phyloP scores from a whole-genome alignment of 257 asterid genomes.

The Lavandula angustifolia region DNA sequence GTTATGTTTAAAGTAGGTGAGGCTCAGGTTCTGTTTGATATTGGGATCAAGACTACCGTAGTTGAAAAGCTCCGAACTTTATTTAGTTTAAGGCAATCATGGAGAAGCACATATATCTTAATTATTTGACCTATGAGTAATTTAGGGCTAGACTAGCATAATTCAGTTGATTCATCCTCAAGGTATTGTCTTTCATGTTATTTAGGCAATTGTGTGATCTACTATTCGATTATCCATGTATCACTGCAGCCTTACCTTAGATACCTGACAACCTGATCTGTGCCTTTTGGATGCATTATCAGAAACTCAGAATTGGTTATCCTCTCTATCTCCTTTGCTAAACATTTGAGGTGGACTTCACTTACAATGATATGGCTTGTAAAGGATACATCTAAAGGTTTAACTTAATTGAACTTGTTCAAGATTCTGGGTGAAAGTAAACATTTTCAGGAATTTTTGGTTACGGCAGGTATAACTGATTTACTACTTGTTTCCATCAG shows the following conservation, averaged over 20 bases:
- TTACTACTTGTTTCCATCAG: slow-evolving; percentile 3
- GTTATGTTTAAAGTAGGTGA: slow-evolving; percentile 12
- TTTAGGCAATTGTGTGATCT: slow-evolving; percentile 27
- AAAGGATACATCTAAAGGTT: slow-evolving; percentile 6
- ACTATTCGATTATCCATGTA: slow-evolving; percentile 4
- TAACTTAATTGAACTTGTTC: slow-evolving; percentile 21
- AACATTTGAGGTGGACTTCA: not conserved
- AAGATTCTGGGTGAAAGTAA: not conserved
- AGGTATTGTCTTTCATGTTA: slow-evolving; percentile 20
- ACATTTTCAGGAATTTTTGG: not conserved
- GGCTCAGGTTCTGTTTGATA: slow-evolving; percentile 22
- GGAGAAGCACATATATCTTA: slow-evolving; percentile 6
- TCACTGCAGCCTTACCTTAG: slow-evolving; percentile 16
- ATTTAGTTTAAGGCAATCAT: not conserved
- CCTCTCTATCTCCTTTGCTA: not conserved
- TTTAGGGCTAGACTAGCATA: slow-evolving; percentile 9
- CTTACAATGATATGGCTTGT: not conserved
- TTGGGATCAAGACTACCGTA: slow-evolving; percentile 22
- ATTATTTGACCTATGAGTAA: not conserved
- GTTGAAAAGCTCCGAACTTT: slow-evolving; percentile 12
- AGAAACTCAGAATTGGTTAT: not conserved
- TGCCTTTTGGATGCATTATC: slow-evolving; percentile 8
- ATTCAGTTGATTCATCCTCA: slow-evolving; percentile 17
- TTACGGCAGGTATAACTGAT: slow-evolving; percentile 9
- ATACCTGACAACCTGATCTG: slow-evolving; percentile 17